Conservation (phyloP, 2,329 filamentous ascomycete species). For the Sporothrix luriei region DNA sequence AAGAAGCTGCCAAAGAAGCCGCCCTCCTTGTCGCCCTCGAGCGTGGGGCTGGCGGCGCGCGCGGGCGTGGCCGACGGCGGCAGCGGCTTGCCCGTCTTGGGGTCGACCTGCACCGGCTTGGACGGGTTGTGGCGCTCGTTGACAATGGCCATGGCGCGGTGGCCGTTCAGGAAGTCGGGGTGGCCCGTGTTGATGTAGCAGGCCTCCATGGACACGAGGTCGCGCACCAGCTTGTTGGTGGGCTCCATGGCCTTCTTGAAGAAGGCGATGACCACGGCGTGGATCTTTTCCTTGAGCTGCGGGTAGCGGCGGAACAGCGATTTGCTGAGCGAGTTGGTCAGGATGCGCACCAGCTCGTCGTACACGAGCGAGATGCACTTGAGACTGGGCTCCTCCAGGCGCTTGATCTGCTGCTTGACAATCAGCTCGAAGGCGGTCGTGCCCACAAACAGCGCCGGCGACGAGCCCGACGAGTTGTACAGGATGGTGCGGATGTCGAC, state of each 20-base stretch:
- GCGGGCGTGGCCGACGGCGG: conserved; percentile 64
- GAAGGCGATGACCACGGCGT: conserved; percentile 86
- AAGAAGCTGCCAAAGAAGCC: conserved; percentile 99
- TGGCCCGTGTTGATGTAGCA: conserved; percentile 99
- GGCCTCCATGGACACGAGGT: conserved; percentile 92
- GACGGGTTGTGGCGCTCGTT: conserved; percentile 82
- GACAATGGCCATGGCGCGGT: conserved; percentile 96
- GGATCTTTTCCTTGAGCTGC: conserved; percentile 94
- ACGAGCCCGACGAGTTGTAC: conserved; percentile 98
- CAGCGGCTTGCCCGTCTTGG: conserved; percentile 96
- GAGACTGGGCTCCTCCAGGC: conserved; percentile 90
- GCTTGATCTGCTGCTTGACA: conserved; percentile 97
- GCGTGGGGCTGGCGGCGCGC: conserved; percentile 74
- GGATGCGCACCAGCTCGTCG: conserved; percentile 93
- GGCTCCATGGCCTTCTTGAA: conserved; percentile 99
- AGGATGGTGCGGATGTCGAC: conserved; percentile 95
- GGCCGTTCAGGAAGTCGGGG: conserved; percentile 95
- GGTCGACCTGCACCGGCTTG: conserved; percentile 93
- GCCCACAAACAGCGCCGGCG: conserved; percentile 92
- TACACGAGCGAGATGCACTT: conserved; percentile 98
- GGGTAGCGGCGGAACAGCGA: conserved; percentile 90
- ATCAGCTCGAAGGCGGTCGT: conserved; percentile 98
- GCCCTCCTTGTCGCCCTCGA: conserved; percentile 60
- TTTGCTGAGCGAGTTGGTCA: conserved; percentile 86
- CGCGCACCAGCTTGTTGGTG: conserved; percentile 92